These are phyloP conservation scores for Metschnikowia bowlesiae DNA, from an alignment of 805 yeast genomes.

Conservation along the genomic window DNA sequence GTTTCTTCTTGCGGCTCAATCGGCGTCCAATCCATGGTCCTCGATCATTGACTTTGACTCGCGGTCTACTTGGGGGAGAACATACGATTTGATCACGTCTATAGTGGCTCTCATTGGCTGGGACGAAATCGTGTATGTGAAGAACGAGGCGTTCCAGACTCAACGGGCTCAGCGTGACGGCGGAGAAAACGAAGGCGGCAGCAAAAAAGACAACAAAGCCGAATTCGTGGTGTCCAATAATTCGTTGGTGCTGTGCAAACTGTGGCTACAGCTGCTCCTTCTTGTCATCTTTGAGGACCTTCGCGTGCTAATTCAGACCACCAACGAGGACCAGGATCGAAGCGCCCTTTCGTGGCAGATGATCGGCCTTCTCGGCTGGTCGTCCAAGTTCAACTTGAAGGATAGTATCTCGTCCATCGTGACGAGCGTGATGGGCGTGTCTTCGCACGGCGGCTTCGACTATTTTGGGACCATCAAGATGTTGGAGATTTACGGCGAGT, in stretches of 20 bases:
- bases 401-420: slow-evolving; percentile 35
- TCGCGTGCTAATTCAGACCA: slow-evolving; percentile 24
- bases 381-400: slow-evolving; percentile 34
- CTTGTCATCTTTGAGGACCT: slow-evolving; percentile 63
- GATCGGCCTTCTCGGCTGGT: slow-evolving; percentile 47
- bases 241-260: slow-evolving; percentile 49
- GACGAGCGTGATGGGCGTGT: slow-evolving; percentile 46
- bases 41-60: slow-evolving; percentile 31
- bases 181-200: neutral
- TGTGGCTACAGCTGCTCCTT: slow-evolving; percentile 76
- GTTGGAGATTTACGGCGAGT: slow-evolving; percentile 44
- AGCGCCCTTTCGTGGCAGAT: slow-evolving; percentile 74
- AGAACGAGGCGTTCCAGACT: slow-evolving; percentile 53
- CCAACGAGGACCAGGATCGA: slow-evolving; percentile 33
- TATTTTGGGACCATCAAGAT: slow-evolving; percentile 51
- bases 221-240: slow-evolving; percentile 20
- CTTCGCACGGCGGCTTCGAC: slow-evolving; percentile 57
- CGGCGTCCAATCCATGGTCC: slow-evolving; percentile 23
- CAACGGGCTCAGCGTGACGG: neutral
- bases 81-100: slow-evolving; percentile 64
- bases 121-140: slow-evolving; percentile 64
- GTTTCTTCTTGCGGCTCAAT: slow-evolving; percentile 28
- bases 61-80: slow-evolving; percentile 39
- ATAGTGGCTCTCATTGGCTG: slow-evolving; percentile 73
- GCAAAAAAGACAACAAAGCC: neutral